Evolutionary conservation across 305 asterid species (phyloP).

Genomic region (Solanum aculeatissimum): DNA sequence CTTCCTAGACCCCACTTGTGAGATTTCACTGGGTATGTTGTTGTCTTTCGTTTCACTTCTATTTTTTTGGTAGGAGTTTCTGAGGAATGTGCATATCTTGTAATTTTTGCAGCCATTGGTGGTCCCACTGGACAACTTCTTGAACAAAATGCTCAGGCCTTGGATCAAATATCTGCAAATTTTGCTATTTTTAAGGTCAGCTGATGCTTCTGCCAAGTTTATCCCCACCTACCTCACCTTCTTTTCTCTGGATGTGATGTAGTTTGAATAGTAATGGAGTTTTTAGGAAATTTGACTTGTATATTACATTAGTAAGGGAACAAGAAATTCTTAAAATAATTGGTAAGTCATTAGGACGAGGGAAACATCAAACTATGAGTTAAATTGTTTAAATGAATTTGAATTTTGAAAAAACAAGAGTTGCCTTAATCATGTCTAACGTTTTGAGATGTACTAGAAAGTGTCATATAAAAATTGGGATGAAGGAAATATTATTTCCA

Average conservation of each 20-base stretch:
- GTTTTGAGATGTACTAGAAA: not conserved
- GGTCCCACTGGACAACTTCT: conserved; percentile 89
- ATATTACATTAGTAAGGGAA: not conserved
- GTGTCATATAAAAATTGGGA: not conserved
- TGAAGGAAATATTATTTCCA: not conserved
- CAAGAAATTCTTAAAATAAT: not conserved
- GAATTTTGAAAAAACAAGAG: not conserved
- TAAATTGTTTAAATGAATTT: not conserved
- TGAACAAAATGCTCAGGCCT: conserved; percentile 77
- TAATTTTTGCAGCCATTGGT: conserved; percentile 59
- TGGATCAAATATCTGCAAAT: conserved; percentile 91
- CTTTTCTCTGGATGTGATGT: not conserved
- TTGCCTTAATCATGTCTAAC: not conserved
- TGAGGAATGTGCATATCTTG: not conserved
- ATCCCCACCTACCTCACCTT: not conserved
- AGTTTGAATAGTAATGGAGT: not conserved
- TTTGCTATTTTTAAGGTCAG: conserved; percentile 75
- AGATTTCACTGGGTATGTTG: too few relatives aligned
- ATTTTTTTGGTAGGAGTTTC: not conserved
- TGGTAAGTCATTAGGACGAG: not conserved
- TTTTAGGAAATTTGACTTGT: not conserved
- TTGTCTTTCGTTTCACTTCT: not conserved
- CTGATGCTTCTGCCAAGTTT: not conserved
- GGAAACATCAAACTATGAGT: not conserved
- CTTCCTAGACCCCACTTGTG: too few relatives aligned